Base-by-base conservation (phyloP, 2,329 filamentous ascomycete genomes). In the Fusarium sp. region DNA sequence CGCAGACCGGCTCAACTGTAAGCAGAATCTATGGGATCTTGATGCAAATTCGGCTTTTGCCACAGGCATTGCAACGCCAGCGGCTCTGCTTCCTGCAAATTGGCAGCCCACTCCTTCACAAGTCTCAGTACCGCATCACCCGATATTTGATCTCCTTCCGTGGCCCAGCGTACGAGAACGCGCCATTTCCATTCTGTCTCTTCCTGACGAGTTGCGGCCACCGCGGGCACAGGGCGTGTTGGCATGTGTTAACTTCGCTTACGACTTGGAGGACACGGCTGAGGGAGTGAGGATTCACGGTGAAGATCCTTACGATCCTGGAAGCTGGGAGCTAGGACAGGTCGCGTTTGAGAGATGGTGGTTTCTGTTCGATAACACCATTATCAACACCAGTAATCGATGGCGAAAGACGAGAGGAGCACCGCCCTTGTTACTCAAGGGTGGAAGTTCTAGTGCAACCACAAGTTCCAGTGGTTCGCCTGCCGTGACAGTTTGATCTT, bases 321-420 rank as follows among this genome's bases (percentile, higher is more conserved):
- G 75, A 25, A 80, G 79, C 30, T 90, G 87, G 87, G 87, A 90
- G 75, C 81, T 89, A 14, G 87, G 87, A 2, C 86, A 89, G 75
- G 72, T 82, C n/a, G 77, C 89, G 24, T 89, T 88, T 75, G 82
- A 85, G 75, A 81, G 83, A 42, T 90, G 87, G 87, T 90, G 86
- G 86, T 89, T 87, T 77, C 76, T 87, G 37, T 85, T 90, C 73
- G 87, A 90, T 71, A 75, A 80, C 11, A 79, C 80, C 13, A 82
- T 89, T 18, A 76, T 90, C n/a, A 82, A 84, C 46, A 81, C 81
- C 55, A 87, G 86, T 72, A 89, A 90, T 75, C 77, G 80, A 53
- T 82, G 83, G 81, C 80, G 87, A 65, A 79, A 71, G 55, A 72
- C 82, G 56, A 81, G 86, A 57, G 87, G 86, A 1, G 81, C 83